Evolutionary conservation across 2,329 filamentous ascomycete genomes (phyloP).

Genomic region (Fusarium veterinarium): DNA sequence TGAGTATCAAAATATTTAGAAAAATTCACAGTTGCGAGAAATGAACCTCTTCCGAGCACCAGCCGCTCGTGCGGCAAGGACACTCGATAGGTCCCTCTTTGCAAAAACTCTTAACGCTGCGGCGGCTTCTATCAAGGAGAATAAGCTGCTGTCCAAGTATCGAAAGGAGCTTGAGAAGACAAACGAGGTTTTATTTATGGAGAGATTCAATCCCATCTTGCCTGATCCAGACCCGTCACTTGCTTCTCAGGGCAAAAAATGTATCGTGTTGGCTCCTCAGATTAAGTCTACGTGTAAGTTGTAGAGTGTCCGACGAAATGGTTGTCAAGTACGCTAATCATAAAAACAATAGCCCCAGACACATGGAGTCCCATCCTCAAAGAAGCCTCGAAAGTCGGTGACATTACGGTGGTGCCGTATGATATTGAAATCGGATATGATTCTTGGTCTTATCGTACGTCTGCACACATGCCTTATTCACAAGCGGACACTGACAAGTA

Average conservation of each 20-base stretch:
- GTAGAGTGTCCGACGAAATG: neutral
- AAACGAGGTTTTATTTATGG: slow-evolving; percentile 72
- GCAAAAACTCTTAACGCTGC: slow-evolving; percentile 78
- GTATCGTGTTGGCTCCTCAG: slow-evolving; percentile 68
- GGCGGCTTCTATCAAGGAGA: slow-evolving; percentile 81
- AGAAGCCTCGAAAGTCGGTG: slow-evolving; percentile 74
- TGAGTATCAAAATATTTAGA: slow-evolving; percentile 28
- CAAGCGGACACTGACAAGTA: slow-evolving; percentile 31
- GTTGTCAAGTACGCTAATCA: slow-evolving; percentile 3
- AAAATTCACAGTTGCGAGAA: slow-evolving; percentile 49
- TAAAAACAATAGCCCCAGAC: slow-evolving; percentile 56
- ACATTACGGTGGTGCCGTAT: slow-evolving; percentile 79
- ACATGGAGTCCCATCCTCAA: slow-evolving; percentile 81
- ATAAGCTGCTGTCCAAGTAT: slow-evolving; percentile 78
- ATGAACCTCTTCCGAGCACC: slow-evolving; percentile 80
- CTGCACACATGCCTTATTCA: neutral
- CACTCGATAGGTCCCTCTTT: slow-evolving; percentile 87
- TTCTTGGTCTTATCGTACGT: slow-evolving; percentile 84
- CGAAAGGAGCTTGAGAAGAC: slow-evolving; percentile 73
- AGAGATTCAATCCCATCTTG: slow-evolving; percentile 72
- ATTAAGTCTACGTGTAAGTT: slow-evolving; percentile 64
- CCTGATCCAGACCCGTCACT: slow-evolving; percentile 69
- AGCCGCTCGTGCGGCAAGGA: slow-evolving; percentile 79
- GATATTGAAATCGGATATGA: slow-evolving; percentile 82
- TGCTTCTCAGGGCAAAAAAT: slow-evolving; percentile 68